Evolutionary conservation across 148 eudicot genomes (phyloP), one percentile per base, ranked within the genome.

Genomic region (Amaranthus hypochondriacus): DNA sequence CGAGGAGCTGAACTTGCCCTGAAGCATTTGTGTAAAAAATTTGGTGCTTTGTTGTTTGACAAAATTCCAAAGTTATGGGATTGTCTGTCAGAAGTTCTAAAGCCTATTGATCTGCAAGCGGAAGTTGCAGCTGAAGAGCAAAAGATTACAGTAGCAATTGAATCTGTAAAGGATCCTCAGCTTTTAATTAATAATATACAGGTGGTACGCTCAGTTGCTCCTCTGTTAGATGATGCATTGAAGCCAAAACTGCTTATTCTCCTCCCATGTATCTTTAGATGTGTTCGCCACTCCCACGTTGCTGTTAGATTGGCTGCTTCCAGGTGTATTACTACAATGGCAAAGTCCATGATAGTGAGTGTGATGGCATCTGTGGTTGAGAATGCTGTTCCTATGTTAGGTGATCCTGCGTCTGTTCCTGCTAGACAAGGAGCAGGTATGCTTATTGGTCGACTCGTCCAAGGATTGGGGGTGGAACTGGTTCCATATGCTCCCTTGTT

Each of bases 391-490:
- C 94, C 97, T 9, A 96, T 96, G 99, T 77, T 96, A 81, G 90
- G 99, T 75, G 97, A 96, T 74, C 81, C 75, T 75, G 56, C 87
- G 55, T 96, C 89, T 75, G 88, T 89, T 65, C 88, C 91, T 82
- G 89, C 97, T 60, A 90, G 97, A 77, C 99, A 96, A 80, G 99
- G 99, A 73, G 96, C 99, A 73, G 99, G 99, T 66, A 96, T 96
- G 90, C 95, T 96, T 71, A 88, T 96, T 71, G 87, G 87, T 81
- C 82, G 92, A 69, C 95, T 96, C 72, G 99, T 96, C 50, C 99
- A 85, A 79, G 96, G 97, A 60, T 72, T 96, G 75, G 99, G 99
- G 12, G 85, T 84, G 53, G 97, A 92, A 73, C 83, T 96, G 77
- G 92, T 92, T 54, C 92, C 92, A 10, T 96, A 96, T 86, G 91